Conservation (phyloP, 768 basidiomycete species). For the Chlorophyllum brunneum region DNA sequence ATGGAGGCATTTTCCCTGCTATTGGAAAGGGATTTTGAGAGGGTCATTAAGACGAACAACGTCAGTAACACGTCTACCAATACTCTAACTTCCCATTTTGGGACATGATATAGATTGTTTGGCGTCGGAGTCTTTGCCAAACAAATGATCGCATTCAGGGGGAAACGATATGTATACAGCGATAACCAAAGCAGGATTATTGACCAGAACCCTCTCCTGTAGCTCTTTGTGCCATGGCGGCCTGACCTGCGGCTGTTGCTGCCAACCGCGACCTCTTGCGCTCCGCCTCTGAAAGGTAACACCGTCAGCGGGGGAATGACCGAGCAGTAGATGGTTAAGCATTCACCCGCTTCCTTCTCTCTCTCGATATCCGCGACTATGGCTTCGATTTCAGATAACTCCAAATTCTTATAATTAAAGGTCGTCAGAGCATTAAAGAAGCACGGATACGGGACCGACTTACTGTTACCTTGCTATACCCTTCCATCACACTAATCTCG, state of each 20-base stretch:
- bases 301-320: background rate
- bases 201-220: conserved; percentile 28
- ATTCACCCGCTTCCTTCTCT: conserved; percentile 92
- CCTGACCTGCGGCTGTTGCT: conserved; percentile 87
- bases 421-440: background rate
- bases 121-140: conserved; percentile 5
- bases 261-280: conserved; percentile 87
- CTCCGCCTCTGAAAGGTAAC: conserved; percentile 73
- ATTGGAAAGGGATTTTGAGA: conserved; percentile 18
- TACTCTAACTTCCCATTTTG: conserved; percentile 7
- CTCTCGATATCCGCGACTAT: conserved; percentile 93
- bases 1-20: conserved; percentile 35
- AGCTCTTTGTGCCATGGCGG: conserved; percentile 74
- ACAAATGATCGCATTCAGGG: background rate
- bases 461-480: conserved; percentile 90
- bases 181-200: conserved; percentile 13
- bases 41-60: conserved; percentile 19
- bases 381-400: conserved; percentile 80
- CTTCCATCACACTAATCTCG: conserved; percentile 97
- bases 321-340: background rate
- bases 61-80: conserved; percentile 24
- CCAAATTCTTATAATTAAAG: conserved; percentile 61
- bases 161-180: conserved; percentile 8
- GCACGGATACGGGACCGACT: conserved; percentile 17
- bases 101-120: conserved; percentile 15